A percentile compares a stretch with the other conserved stretches of the same genome.
Conservation (phyloP, 805 yeast species). For the Kurtzmaniella fragi region DNA sequence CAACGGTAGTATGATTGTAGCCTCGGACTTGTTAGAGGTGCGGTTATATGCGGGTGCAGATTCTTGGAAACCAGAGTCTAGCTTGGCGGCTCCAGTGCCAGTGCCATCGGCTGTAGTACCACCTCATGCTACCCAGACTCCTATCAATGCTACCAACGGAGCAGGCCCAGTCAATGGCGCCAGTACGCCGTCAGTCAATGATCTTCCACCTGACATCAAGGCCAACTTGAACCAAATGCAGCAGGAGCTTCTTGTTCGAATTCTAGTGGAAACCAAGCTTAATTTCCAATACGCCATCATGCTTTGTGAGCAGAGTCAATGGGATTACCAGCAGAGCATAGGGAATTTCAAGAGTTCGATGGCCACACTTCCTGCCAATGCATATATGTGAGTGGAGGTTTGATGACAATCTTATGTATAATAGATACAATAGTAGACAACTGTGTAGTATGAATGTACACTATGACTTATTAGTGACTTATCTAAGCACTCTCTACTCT, state of each 20-base stretch:
- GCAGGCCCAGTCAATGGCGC: slow-evolving; percentile 6
- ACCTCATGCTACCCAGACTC: slow-evolving; percentile 11
- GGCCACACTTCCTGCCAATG: slow-evolving; percentile 42
- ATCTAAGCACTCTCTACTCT: no score
- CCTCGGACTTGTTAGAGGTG: slow-evolving; percentile 74
- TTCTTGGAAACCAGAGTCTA: slow-evolving; percentile 44
- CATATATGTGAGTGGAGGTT: slow-evolving; percentile 15
- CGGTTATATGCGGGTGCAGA: slow-evolving; percentile 53
- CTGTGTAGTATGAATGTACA: no score
- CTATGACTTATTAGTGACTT: no score
- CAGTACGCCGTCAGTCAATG: slow-evolving; percentile 25
- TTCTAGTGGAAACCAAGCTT: slow-evolving; percentile 69
- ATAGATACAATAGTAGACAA: background rate
- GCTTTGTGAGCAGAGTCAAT: slow-evolving; percentile 83
- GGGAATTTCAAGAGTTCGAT: slow-evolving; percentile 66
- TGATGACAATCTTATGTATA: no score
- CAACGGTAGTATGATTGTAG: slow-evolving; percentile 70
- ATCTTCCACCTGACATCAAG: slow-evolving; percentile 53
- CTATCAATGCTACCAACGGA: slow-evolving; percentile 10
- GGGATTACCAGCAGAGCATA: slow-evolving; percentile 70
- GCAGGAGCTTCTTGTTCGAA: slow-evolving; percentile 57
- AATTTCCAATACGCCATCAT: slow-evolving; percentile 75
- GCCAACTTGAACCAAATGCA: slow-evolving; percentile 49
- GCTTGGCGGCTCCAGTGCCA: slow-evolving; percentile 7
- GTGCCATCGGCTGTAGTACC: slow-evolving; percentile 6